Conservation (phyloP, 805 yeast genomes). For the Pichia occidentalis region DNA sequence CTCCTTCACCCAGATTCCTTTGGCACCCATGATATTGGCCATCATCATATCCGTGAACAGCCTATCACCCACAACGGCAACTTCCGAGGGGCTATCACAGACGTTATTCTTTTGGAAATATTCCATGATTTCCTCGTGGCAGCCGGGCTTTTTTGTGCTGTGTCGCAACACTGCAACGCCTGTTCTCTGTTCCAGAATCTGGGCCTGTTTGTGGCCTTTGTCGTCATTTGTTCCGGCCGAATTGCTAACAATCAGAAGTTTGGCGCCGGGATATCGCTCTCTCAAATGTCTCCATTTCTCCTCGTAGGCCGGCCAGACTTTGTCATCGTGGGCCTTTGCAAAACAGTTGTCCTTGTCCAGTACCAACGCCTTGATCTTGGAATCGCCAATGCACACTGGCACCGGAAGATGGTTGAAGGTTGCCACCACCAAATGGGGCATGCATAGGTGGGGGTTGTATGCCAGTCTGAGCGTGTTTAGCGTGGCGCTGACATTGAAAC, state of each 20-base stretch:
- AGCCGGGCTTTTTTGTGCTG: slow-evolving; percentile 76
- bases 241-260: slow-evolving; percentile 74
- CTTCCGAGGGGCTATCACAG: slow-evolving; percentile 46
- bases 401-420: slow-evolving; percentile 27
- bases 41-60: slow-evolving; percentile 84
- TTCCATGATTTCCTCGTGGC: slow-evolving; percentile 58
- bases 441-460: slow-evolving; percentile 57
- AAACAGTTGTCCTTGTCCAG: slow-evolving; percentile 95
- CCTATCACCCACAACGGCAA: slow-evolving; percentile 87
- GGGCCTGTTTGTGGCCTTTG: slow-evolving; percentile 50
- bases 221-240: slow-evolving; percentile 91
- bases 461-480: slow-evolving; percentile 56
- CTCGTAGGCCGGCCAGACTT: slow-evolving; percentile 70
- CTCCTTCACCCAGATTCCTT: slow-evolving; percentile 73
- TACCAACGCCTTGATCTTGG: slow-evolving; percentile 63
- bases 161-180: slow-evolving; percentile 70
- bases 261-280: slow-evolving; percentile 53
- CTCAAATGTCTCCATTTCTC: slow-evolving; percentile 50
- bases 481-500: slow-evolving; percentile 65
- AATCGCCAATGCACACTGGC: slow-evolving; percentile 19
- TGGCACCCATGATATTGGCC: slow-evolving; percentile 91
- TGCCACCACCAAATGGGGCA: slow-evolving; percentile 66
- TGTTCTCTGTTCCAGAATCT: slow-evolving; percentile 49
- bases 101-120: slow-evolving; percentile 48
- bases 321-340: slow-evolving; percentile 73